Percentiles rank a stretch among this genome's conserved stretches.
Conservation (phyloP, 2,329 filamentous ascomycete species). For the Colletotrichum plurivorum region DNA sequence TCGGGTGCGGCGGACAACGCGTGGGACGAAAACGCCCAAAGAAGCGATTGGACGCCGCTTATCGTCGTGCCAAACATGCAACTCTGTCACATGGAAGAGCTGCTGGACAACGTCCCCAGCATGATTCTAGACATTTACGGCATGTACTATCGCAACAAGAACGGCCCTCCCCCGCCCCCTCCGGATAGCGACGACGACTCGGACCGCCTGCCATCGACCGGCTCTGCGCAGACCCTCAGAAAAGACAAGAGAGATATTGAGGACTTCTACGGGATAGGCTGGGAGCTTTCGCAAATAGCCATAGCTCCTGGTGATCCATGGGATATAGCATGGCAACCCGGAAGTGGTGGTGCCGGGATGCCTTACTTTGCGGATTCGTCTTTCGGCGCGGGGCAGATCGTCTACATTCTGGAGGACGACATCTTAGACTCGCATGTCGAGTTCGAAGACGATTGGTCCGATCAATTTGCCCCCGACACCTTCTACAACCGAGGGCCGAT, state of each 20-base stretch:
- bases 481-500: no score
- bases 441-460: not conserved
- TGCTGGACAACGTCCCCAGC: not conserved
- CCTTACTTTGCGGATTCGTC: not conserved
- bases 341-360: not conserved
- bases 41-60: not conserved
- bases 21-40: no score
- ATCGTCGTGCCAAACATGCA: conserved; percentile 9
- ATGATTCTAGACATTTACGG: not conserved
- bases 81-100: not conserved
- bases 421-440: not conserved
- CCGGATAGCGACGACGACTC: no score
- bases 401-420: conserved; percentile 3
- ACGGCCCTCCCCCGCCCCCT: no score
- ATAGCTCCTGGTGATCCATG: not conserved
- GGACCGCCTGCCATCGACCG: no score
- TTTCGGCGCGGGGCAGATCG: not conserved
- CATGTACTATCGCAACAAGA: not conserved
- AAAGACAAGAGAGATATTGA: no score
- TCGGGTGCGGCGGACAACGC: no score
- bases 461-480: no score
- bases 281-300: conserved; percentile 8
- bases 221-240: no score
- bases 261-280: not conserved
- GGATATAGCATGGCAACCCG: not conserved